These are phyloP conservation scores for Zygosaccharomyces pseudobailii DNA, from an alignment of 1,139 yeast species.

Conservation along the genomic window DNA sequence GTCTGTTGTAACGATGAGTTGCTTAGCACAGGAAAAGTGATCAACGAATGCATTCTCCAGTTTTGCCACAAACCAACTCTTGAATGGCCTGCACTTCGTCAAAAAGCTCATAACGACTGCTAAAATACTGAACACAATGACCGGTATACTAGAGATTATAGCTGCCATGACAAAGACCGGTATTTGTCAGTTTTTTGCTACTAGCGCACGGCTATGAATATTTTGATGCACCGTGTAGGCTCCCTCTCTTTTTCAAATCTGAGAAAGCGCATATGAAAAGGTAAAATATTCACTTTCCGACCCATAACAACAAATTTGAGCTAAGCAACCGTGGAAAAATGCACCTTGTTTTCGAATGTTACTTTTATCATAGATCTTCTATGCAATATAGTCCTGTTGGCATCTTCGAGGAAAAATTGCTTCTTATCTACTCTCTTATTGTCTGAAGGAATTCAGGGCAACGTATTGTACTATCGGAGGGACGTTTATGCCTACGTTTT, in stretches of 20 bases:
- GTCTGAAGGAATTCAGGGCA: no score
- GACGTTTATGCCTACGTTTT: no score
- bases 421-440: no score
- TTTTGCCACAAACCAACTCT: conserved; percentile 18
- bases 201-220: not conserved
- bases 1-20: conserved; percentile 5
- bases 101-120: conserved; percentile 22
- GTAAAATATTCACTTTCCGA: not conserved
- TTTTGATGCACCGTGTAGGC: not conserved
- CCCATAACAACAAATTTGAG: not conserved
- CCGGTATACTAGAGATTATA: conserved; percentile 3
- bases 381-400: no score
- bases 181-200: not conserved
- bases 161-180: conserved; percentile 3
- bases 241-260: not conserved
- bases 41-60: conserved; percentile 16
- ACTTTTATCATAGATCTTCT: no score
- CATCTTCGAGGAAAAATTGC: no score
- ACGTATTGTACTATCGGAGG: no score
- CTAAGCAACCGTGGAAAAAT: not conserved
- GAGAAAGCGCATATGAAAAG: not conserved
- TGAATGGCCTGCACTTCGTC: conserved; percentile 20
- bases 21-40: conserved; percentile 10
- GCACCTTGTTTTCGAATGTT: no score
- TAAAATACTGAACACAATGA: conserved; percentile 12